These are phyloP conservation scores for Magnaporthales sp. DNA, from an alignment of 2,329 filamentous ascomycete species.

Conservation along the genomic window DNA sequence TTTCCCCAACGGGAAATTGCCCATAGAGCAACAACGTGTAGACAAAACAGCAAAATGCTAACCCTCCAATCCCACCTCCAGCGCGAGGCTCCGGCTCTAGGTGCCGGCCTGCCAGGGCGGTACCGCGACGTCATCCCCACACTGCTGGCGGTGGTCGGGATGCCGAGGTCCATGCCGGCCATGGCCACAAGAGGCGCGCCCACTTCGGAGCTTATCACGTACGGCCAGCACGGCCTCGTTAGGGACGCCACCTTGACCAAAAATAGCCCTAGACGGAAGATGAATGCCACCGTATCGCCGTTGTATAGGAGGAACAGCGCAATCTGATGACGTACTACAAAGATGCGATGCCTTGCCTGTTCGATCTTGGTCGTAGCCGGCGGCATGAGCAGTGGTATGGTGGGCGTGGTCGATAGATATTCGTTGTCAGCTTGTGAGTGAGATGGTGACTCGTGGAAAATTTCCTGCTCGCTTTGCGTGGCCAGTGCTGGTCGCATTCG, in stretches of 20 bases:
- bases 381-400: slow-evolving; percentile 39
- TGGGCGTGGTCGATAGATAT: slow-evolving; percentile 5
- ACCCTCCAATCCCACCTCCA: slow-evolving; percentile 24
- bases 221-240: slow-evolving; percentile 61
- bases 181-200: slow-evolving; percentile 59
- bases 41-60: slow-evolving; percentile 21
- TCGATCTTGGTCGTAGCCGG: slow-evolving; percentile 31
- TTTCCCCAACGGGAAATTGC: slow-evolving; percentile 4
- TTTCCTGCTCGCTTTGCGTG: background rate
- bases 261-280: slow-evolving; percentile 54
- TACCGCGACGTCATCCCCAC: background rate
- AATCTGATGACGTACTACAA: slow-evolving; percentile 26
- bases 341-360: slow-evolving; percentile 23
- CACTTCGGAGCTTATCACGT: slow-evolving; percentile 54
- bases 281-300: slow-evolving; percentile 22
- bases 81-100: background rate
- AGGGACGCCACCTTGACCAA: slow-evolving; percentile 59
- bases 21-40: slow-evolving; percentile 26
- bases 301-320: slow-evolving; percentile 21
- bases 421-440: background rate
- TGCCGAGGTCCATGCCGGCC: slow-evolving; percentile 56
- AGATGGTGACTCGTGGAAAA: background rate
- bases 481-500: slow-evolving; percentile 14
- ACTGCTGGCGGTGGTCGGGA: slow-evolving; percentile 17
- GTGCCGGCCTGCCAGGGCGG: background rate